phyloP scores from a whole-genome alignment of 768 basidiomycete species.

The Rhodotorula babjevae region DNA sequence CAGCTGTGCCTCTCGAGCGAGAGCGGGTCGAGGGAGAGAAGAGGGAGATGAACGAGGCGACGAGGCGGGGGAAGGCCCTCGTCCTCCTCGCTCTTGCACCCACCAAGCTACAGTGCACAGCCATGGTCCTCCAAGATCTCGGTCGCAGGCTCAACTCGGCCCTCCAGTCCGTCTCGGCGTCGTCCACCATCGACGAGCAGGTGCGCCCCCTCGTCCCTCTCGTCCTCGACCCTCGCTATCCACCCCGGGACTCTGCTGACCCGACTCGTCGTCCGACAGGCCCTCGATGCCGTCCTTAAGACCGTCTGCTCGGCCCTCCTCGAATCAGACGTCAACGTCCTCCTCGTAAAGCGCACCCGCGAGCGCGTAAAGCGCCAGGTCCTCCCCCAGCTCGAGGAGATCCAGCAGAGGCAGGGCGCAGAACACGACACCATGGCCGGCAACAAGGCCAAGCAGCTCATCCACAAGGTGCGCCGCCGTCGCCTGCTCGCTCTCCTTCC shows the following conservation, averaged over 20 bases:
- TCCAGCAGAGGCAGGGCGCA: constrained; percentile 28
- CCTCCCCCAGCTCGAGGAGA: constrained; percentile 68
- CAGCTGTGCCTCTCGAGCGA: too few species aligned
- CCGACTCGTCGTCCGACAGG: constrained; percentile 53
- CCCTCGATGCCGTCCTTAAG: constrained; percentile 87
- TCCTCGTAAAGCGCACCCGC: constrained; percentile 78
- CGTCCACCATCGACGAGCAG: constrained; percentile 76
- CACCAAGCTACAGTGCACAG: too few species aligned
- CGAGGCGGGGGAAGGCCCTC: too few species aligned
- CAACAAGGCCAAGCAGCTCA: constrained; percentile 76
- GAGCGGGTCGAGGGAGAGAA: neutral
- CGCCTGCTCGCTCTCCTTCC: neutral
- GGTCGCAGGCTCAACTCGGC: constrained; percentile 91
- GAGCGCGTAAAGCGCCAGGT: constrained; percentile 88
- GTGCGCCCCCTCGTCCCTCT: neutral
- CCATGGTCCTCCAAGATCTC: constrained; percentile 92
- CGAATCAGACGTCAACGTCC: constrained; percentile 97
- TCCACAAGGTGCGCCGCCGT: constrained; percentile 69
- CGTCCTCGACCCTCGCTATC: neutral
- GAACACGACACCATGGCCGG: constrained; percentile 55
- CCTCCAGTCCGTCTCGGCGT: constrained; percentile 78
- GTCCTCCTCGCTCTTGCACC: neutral
- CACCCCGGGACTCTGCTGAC: neutral
- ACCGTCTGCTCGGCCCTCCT: constrained; percentile 89
- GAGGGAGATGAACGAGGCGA: neutral